phyloP scores from a whole-genome alignment of 2,329 filamentous ascomycete species.

The Neonectria neomacrospora region DNA sequence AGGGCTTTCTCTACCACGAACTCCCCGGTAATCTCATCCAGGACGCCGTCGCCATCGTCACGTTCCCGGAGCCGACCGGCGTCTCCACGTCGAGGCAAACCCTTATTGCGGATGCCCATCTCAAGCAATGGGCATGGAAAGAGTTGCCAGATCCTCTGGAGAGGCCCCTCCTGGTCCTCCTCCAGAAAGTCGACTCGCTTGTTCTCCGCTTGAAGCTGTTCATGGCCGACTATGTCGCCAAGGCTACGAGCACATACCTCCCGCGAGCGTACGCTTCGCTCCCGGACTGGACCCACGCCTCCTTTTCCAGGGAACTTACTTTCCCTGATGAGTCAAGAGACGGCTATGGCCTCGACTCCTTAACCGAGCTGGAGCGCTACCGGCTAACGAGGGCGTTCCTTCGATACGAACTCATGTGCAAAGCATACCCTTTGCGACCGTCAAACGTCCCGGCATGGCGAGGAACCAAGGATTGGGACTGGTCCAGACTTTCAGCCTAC shows the following conservation, averaged over 20 bases:
- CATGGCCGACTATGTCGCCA: conserved; percentile 24
- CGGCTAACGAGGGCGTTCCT: conserved; percentile 16
- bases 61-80: background rate
- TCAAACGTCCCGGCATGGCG: background rate
- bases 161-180: background rate
- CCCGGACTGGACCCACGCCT: conserved; percentile 10
- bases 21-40: conserved; percentile 2
- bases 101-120: background rate
- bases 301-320: background rate
- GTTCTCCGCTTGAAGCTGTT: background rate
- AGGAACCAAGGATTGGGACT: background rate
- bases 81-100: background rate
- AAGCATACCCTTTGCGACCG: background rate
- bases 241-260: conserved; percentile 16
- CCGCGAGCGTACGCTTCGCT: conserved; percentile 9
- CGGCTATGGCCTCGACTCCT: background rate
- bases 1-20: background rate
- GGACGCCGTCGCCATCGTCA: conserved; percentile 18
- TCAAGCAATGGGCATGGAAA: background rate
- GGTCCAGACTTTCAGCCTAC: background rate
- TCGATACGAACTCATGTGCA: conserved; percentile 14
- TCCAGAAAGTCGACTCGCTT: background rate
- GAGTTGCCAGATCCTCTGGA: conserved; percentile 6
- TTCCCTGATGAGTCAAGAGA: background rate
- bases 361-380: background rate